Conservation (phyloP, 192 early-diverging fungal genomes). For the Diversispora epigaea region DNA sequence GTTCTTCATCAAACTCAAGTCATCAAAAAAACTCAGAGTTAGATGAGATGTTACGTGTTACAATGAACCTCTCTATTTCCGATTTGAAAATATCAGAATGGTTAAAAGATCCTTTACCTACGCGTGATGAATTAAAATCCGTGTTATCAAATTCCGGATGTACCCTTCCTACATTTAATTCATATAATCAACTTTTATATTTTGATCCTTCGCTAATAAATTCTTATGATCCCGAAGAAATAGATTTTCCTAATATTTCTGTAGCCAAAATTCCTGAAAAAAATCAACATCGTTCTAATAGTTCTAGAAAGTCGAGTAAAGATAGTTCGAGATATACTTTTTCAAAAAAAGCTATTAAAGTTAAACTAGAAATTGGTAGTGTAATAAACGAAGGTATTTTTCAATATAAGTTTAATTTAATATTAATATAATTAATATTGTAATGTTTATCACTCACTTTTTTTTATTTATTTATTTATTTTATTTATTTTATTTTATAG, state of each 20-base stretch:
- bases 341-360: background rate
- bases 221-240: slow-evolving; percentile 3
- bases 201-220: slow-evolving; percentile 13
- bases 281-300: background rate
- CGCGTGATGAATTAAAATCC: background rate
- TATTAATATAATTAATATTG: background rate
- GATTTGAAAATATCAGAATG: slow-evolving; percentile 17
- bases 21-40: slow-evolving; percentile 30
- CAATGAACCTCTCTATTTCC: slow-evolving; percentile 3
- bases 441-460: background rate
- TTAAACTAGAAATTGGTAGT: background rate
- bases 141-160: background rate
- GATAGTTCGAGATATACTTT: background rate
- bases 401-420: background rate
- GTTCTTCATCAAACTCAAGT: background rate
- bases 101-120: background rate
- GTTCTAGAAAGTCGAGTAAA: background rate
- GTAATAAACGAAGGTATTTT: background rate
- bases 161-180: slow-evolving; percentile 13
- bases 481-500: background rate
- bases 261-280: background rate
- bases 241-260: slow-evolving; percentile 11
- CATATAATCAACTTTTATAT: slow-evolving; percentile 6
- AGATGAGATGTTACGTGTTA: background rate
- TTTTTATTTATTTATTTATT: background rate